These are phyloP conservation scores for Colletotrichum limetticola DNA, from an alignment of 2,329 filamentous ascomycete genomes.

Conservation along the genomic window DNA sequence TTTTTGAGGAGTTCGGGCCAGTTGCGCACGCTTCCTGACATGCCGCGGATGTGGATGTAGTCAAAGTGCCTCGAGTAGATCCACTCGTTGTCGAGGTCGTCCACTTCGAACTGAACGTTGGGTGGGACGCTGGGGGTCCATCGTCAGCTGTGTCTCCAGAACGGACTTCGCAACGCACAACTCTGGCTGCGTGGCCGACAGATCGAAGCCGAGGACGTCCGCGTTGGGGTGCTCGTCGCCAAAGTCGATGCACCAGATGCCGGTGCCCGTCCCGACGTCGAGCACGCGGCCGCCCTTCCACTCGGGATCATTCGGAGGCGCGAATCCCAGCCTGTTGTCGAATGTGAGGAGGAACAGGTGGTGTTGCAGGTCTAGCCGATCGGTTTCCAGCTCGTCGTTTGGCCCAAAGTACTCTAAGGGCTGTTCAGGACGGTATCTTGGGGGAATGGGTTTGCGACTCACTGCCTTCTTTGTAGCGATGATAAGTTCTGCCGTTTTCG, in stretches of 20 bases:
- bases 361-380: conserved; percentile 49
- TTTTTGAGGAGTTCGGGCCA: conserved; percentile 14
- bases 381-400: conserved; percentile 41
- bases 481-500: conserved; percentile 51
- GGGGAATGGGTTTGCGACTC: background rate
- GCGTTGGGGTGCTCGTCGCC: conserved; percentile 45
- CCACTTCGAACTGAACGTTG: conserved; percentile 56
- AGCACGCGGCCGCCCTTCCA: conserved; percentile 39
- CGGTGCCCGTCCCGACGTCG: conserved; percentile 47
- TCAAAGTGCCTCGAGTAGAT: conserved; percentile 45
- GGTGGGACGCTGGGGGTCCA: conserved; percentile 46
- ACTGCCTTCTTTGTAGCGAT: conserved; percentile 39
- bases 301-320: conserved; percentile 37
- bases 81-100: conserved; percentile 49
- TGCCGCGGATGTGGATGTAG: conserved; percentile 46
- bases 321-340: conserved; percentile 42
- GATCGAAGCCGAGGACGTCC: conserved; percentile 51
- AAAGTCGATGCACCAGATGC: conserved; percentile 47
- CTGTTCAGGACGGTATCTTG: background rate
- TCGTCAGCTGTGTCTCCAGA: background rate
- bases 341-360: conserved; percentile 47
- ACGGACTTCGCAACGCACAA: conserved; percentile 39
- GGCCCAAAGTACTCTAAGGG: conserved; percentile 7
- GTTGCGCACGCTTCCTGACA: conserved; percentile 42
- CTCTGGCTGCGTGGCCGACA: conserved; percentile 52